A percentile compares a stretch with the other conserved stretches of the same genome.
Conservation (phyloP, 2,329 filamentous ascomycete species). For the Cladosporium austrohemisphaericum region DNA sequence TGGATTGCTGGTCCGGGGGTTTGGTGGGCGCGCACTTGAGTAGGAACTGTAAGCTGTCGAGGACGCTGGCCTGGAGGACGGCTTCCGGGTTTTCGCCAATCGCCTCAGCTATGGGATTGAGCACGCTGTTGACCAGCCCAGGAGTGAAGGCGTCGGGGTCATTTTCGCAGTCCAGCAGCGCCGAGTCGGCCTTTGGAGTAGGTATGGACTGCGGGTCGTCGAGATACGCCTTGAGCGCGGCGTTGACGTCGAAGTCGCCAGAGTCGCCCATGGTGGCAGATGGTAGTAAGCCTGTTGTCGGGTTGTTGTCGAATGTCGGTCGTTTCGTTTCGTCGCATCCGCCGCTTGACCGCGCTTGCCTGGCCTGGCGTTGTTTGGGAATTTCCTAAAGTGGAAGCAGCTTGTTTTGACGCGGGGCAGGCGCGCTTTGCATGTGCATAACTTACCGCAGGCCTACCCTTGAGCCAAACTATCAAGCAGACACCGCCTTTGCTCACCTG, state of each 20-base stretch:
- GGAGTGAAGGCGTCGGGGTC: constrained; percentile 80
- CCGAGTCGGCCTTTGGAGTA: constrained; percentile 79
- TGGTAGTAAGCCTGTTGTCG: constrained; percentile 17
- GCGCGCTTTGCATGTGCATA: not conserved
- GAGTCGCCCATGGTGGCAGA: constrained; percentile 58
- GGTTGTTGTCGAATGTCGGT: not conserved
- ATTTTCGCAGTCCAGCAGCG: constrained; percentile 86
- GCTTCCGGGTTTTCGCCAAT: constrained; percentile 89
- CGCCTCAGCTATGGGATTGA: constrained; percentile 90
- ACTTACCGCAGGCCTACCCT: no score
- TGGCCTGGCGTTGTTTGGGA: not conserved
- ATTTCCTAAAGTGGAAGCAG: not conserved
- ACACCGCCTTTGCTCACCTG: no score
- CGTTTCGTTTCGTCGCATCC: not conserved
- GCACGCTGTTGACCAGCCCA: constrained; percentile 73
- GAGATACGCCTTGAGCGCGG: constrained; percentile 94
- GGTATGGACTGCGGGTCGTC: constrained; percentile 80
- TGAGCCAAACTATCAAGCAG: no score
- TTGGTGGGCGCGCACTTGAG: constrained; percentile 80
- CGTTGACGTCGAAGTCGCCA: constrained; percentile 89
- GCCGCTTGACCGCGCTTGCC: not conserved
- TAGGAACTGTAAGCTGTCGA: constrained; percentile 92
- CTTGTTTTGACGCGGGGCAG: constrained; percentile 9
- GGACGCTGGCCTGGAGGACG: constrained; percentile 70
- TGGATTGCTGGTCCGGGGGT: constrained; percentile 31